Evolutionary conservation across 1,139 yeast genomes (phyloP).

Genomic region (Petasospora rhodanensis): DNA sequence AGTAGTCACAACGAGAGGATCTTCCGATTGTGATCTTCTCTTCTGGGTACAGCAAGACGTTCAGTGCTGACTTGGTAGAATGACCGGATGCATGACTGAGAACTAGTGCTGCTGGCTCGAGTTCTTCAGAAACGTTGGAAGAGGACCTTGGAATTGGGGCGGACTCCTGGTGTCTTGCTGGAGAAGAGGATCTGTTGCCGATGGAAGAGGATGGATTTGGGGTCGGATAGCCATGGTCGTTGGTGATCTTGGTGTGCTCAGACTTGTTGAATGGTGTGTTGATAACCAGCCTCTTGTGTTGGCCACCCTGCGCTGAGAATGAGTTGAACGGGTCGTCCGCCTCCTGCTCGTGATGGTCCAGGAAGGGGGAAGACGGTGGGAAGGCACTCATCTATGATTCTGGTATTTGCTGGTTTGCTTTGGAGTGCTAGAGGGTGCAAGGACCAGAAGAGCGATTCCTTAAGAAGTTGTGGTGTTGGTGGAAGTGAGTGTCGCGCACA

Average conservation of each 20-base stretch:
- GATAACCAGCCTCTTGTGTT: conserved; percentile 18
- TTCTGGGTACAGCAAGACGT: conserved; percentile 17
- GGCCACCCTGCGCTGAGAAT: conserved; percentile 6
- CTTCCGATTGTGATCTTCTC: conserved; percentile 22
- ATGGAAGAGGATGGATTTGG: conserved; percentile 40
- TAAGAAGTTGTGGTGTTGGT: too few relatives aligned
- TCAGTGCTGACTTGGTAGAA: conserved; percentile 10
- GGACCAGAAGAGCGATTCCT: too few relatives aligned
- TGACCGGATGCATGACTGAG: not conserved
- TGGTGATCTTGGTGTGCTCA: conserved; percentile 3
- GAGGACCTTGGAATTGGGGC: conserved; percentile 3
- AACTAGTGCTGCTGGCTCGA: not conserved
- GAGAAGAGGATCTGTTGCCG: conserved; percentile 29
- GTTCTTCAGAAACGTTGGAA: not conserved
- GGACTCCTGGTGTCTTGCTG: conserved; percentile 15
- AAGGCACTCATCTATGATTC: conserved; percentile 29
- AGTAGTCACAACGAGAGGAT: conserved; percentile 53
- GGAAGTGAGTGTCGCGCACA: too few relatives aligned
- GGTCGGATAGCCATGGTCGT: conserved; percentile 33
- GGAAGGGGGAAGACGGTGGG: conserved; percentile 64
- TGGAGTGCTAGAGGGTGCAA: too few relatives aligned
- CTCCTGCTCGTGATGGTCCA: conserved; percentile 23
- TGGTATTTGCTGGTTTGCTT: not conserved
- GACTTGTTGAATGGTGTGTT: conserved; percentile 20
- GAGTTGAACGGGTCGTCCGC: conserved; percentile 27